A percentile compares a stretch with the other conserved stretches of the same genome.
Evolutionary conservation across 495 filamentous ascomycete genomes (phyloP).

Genomic region (Aspergillus affinis): DNA sequence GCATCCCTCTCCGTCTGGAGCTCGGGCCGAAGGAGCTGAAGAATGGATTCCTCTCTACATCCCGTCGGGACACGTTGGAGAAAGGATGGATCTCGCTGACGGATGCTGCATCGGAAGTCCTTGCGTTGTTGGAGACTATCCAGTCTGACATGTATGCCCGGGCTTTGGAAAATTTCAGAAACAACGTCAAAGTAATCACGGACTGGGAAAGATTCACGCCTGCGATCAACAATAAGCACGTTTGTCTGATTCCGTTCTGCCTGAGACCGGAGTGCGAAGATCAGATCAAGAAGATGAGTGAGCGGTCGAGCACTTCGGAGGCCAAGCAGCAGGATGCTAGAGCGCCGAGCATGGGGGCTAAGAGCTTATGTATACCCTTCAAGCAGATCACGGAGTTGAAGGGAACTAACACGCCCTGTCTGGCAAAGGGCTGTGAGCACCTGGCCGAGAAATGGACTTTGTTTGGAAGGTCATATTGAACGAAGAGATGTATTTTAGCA

Average conservation of each 20-base stretch:
- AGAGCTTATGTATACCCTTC: conserved; percentile 95
- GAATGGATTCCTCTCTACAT: conserved; percentile 75
- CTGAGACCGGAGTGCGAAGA: conserved; percentile 82
- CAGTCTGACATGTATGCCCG: conserved; percentile 82
- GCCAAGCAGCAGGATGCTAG: conserved; percentile 72
- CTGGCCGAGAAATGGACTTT: too few relatives aligned
- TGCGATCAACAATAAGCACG: conserved; percentile 86
- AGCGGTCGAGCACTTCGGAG: conserved; percentile 61
- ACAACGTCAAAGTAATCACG: conserved; percentile 75
- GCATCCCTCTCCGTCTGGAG: conserved; percentile 88
- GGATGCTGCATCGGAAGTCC: conserved; percentile 66
- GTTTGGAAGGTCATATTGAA: too few relatives aligned
- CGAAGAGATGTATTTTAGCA: too few relatives aligned
- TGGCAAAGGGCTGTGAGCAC: too few relatives aligned
- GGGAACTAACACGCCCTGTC: background rate
- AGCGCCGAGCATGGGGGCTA: conserved; percentile 93
- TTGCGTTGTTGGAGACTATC: conserved; percentile 80
- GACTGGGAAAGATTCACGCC: conserved; percentile 90
- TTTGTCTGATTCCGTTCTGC: conserved; percentile 85
- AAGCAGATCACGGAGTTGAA: background rate
- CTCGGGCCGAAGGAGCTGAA: conserved; percentile 91
- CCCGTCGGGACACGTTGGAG: conserved; percentile 73
- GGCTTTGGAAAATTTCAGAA: conserved; percentile 70
- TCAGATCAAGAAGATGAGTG: conserved; percentile 84
- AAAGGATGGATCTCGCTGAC: conserved; percentile 70